Base-by-base conservation (phyloP, 2,329 filamentous ascomycete genomes). In the Parasarocladium wereldwijsianum region DNA sequence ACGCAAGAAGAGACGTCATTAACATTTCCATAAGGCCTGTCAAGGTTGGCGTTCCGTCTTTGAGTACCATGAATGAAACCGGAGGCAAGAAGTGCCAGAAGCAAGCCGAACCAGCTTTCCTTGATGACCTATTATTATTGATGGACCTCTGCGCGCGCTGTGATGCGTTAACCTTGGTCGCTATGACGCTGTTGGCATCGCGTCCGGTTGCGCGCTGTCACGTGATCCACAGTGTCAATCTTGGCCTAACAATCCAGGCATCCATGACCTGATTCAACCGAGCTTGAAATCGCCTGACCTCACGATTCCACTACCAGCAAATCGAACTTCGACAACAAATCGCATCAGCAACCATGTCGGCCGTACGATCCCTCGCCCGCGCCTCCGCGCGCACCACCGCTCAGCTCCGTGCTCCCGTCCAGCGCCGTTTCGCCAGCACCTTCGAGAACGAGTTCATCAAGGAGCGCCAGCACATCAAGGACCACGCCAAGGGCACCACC, bases 381-480 rank as follows among this genome's bases (percentile, higher is more conserved):
- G 55, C 64, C 38, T 60, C 70, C 40, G 71, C 74, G 62, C 77
- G 76, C 57, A 57, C 70, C 43, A 55, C 62, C 42, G 61, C 68
- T 45, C 70, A 70, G 56, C 54, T 74, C 43, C 70, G 70, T 48
- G 57, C 55, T 39, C 56, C 64, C 39, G 58, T 63, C 45, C 78
- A 82, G 65, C 75, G 80, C 56, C 76, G 77, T 46, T 67, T 83
- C 47, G 76, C 75, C 52, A 76, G 70, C 62, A 64, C 67, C 45
- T 54, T 81, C 46, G 81, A 93, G 64, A 96, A 93, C 62, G 74
- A 76, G 50, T 98, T 96, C 70, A 77, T 92, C 66, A 76, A 79
- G 49, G 90, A 98, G 70, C 76, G 90, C 54, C 66, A 75, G 54
- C 81, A 80, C 48, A 81, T 93, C 52, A 86, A 92, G 69, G 75